phyloP scores from a whole-genome alignment of 257 asterid species.

The Solanum piurae region DNA sequence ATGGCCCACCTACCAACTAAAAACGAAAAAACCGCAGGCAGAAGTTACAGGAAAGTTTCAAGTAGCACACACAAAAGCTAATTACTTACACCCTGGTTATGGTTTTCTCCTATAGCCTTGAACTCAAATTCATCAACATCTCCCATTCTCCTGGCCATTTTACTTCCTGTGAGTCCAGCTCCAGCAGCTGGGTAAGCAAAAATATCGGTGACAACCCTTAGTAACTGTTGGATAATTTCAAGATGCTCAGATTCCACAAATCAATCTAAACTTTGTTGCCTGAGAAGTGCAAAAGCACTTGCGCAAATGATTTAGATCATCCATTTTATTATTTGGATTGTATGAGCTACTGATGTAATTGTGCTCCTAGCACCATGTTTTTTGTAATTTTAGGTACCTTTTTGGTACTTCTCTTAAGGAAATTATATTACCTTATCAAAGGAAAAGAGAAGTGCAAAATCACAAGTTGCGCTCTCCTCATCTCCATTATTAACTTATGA shows the following conservation, averaged over 20 bases:
- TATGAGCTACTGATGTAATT: neutral
- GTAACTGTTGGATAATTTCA: neutral
- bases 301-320: neutral
- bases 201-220: neutral
- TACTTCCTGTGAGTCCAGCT: conserved; percentile 93
- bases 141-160: conserved; percentile 91
- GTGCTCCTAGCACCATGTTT: neutral
- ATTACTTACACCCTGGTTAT: conserved; percentile 84
- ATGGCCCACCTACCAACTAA: neutral
- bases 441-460: neutral
- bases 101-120: conserved; percentile 76
- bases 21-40: conserved; percentile 8
- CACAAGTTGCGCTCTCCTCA: neutral
- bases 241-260: neutral
- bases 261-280: neutral
- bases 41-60: neutral
- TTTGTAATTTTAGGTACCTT: neutral
- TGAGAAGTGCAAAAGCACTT: neutral
- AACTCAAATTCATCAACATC: conserved; percentile 94
- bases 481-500: neutral
- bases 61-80: neutral
- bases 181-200: conserved; percentile 69
- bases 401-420: neutral
- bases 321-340: neutral
- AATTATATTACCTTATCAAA: neutral